Evolutionary conservation across 345 rosid genomes (phyloP).

Genomic region (Eucalyptus decipiens): DNA sequence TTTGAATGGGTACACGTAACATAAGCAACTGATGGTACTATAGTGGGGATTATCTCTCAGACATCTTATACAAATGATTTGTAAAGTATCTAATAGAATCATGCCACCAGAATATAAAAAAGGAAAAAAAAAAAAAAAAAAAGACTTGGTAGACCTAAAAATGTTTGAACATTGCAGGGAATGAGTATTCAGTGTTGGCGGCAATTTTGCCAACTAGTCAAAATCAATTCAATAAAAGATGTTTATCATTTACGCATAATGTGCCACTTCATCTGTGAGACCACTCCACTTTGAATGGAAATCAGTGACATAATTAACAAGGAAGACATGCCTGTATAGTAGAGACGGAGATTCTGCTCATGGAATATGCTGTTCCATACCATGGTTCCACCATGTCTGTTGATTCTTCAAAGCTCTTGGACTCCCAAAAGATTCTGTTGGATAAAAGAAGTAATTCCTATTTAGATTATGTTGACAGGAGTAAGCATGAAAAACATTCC

Average conservation of each 20-base stretch:
- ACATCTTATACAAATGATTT: not conserved
- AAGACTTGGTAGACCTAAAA: not conserved
- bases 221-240: not conserved
- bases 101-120: not conserved
- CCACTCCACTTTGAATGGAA: not conserved
- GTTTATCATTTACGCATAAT: not conserved
- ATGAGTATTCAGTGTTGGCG: not conserved
- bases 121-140: not conserved
- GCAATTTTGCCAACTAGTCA: not conserved
- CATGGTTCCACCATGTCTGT: slow-evolving; percentile 79
- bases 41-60: not conserved
- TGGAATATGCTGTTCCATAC: slow-evolving; percentile 78
- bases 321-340: slow-evolving; percentile 43
- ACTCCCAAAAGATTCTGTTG: slow-evolving; percentile 83
- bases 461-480: not conserved
- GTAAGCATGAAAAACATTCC: not conserved
- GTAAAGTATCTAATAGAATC: not conserved
- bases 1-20: not conserved
- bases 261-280: not conserved
- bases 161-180: not conserved
- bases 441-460: not conserved
- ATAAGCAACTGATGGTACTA: not conserved
- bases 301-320: not conserved
- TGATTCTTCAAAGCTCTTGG: slow-evolving; percentile 80
- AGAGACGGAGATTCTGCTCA: slow-evolving; percentile 43